Percentiles rank a stretch among this genome's conserved stretches.
These are phyloP conservation scores for Boletus eberwhitei DNA, from an alignment of 768 basidiomycete species.

Conservation along the genomic window DNA sequence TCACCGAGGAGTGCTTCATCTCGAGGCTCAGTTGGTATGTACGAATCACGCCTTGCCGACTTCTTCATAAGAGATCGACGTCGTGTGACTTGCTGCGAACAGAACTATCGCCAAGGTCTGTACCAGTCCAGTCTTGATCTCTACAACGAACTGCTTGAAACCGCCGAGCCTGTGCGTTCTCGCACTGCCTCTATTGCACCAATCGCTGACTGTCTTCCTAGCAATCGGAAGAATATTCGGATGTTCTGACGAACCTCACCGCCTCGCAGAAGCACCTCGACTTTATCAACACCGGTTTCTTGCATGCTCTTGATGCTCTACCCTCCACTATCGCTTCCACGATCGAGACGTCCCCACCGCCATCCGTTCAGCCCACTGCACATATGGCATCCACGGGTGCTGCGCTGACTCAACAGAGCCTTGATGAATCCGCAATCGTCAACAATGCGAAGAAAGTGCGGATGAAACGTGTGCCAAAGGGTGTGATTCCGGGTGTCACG, in stretches of 20 bases:
- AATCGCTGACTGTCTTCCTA: conserved; percentile 29
- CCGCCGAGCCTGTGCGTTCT: conserved; percentile 66
- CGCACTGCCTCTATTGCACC: conserved; percentile 5
- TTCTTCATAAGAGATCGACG: conserved; percentile 17
- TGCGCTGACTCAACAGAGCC: conserved; percentile 22
- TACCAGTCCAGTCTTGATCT: conserved; percentile 73
- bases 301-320: conserved; percentile 59
- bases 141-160: conserved; percentile 79
- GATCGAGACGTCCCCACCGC: conserved; percentile 63
- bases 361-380: conserved; percentile 38
- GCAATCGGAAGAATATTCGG: conserved; percentile 85
- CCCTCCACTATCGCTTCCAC: conserved; percentile 47
- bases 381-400: conserved; percentile 26
- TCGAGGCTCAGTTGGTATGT: conserved; percentile 86
- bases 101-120: conserved; percentile 77
- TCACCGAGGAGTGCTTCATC: conserved; percentile 66
- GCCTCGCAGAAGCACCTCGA: conserved; percentile 81
- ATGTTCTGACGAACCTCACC: conserved; percentile 80
- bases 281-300: conserved; percentile 72
- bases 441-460: conserved; percentile 51
- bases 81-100: conserved; percentile 10
- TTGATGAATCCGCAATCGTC: conserved; percentile 35
- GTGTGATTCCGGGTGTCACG: conserved; percentile 75
- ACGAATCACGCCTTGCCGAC: conserved; percentile 10
- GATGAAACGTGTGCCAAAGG: conserved; percentile 65